Evolutionary conservation across 2,329 filamentous ascomycete species (phyloP), one percentile per base, ranked within the genome.

Genomic region (Hymenoscyphus salicellus): DNA sequence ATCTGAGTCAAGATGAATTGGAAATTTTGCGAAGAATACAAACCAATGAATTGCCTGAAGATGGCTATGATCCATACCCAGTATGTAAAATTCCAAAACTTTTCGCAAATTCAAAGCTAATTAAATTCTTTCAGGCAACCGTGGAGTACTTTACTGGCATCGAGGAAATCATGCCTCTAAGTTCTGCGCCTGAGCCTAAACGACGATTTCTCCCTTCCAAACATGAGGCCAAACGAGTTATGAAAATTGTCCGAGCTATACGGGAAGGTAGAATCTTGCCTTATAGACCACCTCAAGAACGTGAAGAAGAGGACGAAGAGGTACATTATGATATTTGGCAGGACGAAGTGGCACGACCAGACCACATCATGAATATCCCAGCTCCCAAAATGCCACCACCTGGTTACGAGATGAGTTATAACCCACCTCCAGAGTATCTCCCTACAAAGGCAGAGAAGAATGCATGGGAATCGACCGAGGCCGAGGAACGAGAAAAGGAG

Each of bases 241-340:
- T 97, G 87, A 98, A 99, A 81, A 88, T 99, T 73, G 95, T 98
- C 62, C 92, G 91, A 74, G 95, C 95, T 43, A 99, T 99, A 71
- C 88, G 90, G 69, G 94, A 98, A 78, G 95, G 96, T 41, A 88
- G 93, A 59, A 98, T 99, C 70, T 81, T 96, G 73, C 96, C 96
- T 3, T 96, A 96, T 80, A 92, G 89, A 75, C 86, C 92, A 3
- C 87, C 88, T 0, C 83, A 87, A 73, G 90, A 85, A 69, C 84
- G 88, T 67, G 86, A 93, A 69, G 87, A 91, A 63, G 86, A 90
- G 61, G 87, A 91, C 63, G 83, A 90, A 65, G 87, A 90, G 62
- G 82, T 90, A 49, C 84, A 85, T 28, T 88, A 88, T 73, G 95
- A 99, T 75, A 86, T 99, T 62, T 99, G 95, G 95, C 92, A 94